phyloP scores from a whole-genome alignment of 2,329 filamentous ascomycete genomes.

The Calycina herbarum region DNA sequence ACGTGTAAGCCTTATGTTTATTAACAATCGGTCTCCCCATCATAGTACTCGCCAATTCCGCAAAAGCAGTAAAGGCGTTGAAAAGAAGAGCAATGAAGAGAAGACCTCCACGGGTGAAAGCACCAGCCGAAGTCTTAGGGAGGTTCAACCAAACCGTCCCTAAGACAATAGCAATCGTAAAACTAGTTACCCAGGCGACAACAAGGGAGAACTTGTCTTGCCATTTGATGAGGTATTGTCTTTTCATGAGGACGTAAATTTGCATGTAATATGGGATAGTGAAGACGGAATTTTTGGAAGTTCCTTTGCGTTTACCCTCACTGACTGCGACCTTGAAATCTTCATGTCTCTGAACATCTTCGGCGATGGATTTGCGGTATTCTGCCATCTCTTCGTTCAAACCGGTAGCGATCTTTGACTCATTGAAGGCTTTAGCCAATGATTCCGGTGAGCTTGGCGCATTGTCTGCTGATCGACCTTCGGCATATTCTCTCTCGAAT shows the following conservation, averaged over 20 bases:
- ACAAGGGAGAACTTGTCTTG: slow-evolving; percentile 78
- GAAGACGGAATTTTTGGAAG: slow-evolving; percentile 73
- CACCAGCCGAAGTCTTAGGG: slow-evolving; percentile 63
- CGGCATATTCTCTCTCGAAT: slow-evolving; percentile 76
- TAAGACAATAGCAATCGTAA: slow-evolving; percentile 74
- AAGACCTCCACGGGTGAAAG: slow-evolving; percentile 79
- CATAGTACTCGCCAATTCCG: slow-evolving; percentile 75
- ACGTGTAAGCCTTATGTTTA: slow-evolving; percentile 81
- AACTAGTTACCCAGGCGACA: slow-evolving; percentile 69
- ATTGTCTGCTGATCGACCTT: slow-evolving; percentile 64
- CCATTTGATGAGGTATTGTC: slow-evolving; percentile 82
- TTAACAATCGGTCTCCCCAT: slow-evolving; percentile 74
- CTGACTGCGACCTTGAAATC: slow-evolving; percentile 75
- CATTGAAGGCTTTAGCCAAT: slow-evolving; percentile 68
- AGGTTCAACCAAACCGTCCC: slow-evolving; percentile 78
- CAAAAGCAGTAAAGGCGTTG: slow-evolving; percentile 85
- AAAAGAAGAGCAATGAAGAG: slow-evolving; percentile 79
- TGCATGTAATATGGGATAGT: slow-evolving; percentile 81
- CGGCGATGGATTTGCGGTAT: slow-evolving; percentile 64
- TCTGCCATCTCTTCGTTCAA: slow-evolving; percentile 65
- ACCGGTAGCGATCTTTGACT: slow-evolving; percentile 57
- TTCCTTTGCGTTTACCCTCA: slow-evolving; percentile 76
- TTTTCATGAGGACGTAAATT: slow-evolving; percentile 78
- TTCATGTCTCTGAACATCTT: slow-evolving; percentile 67
- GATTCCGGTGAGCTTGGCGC: slow-evolving; percentile 68